Base-by-base conservation (phyloP, 768 basidiomycete genomes). In the Boletus edulis region DNA sequence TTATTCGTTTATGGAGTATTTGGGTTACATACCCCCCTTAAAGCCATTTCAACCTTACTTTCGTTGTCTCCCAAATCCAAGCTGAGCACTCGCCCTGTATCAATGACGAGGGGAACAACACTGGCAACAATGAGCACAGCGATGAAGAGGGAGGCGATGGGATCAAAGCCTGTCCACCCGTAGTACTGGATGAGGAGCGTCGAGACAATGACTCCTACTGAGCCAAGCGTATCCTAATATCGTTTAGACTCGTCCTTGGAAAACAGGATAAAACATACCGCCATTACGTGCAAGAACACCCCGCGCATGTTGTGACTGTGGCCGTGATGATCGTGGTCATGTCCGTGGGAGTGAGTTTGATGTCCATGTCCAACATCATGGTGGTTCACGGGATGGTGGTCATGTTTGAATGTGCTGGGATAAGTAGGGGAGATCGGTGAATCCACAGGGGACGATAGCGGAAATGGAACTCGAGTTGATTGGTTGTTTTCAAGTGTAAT, bases 221-320 rank as follows among this genome's bases (percentile, higher is more conserved):
- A 97, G 44, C 97, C 97, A 10, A 98, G 80, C 12, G 96, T 97
- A 64, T 98, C 95, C 89, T 92, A 57, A 35, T 44, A 20, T 57
- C 34, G 31, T 48, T 64, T 38, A 58, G 58, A 48, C 51, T 49
- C 50, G n/a, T 15, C 37, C 12, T 39, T 22, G 6, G 39, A 29
- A 37, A 32, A 20, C 17, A 42, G 49, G 27, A 41, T 47, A 31
- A 50, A 27, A 70, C 85, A 61, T 73, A 91, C 91, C 54, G 94
- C 94, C 86, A 97, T 87, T 45, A 99, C 96, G 67, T 99, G 96
- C 52, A 98, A 73, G 70, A 99, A 99, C 62, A 99, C 94, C 17
- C 97, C 97, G 34, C 94, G 89, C 97, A 99, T 99, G 69, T 99
- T 99, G 70, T 98, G 93, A 71, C 91, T 93, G 65, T 96, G 94